Conservation (phyloP, 2,329 filamentous ascomycete genomes). For the Hypoxylon sp. region DNA sequence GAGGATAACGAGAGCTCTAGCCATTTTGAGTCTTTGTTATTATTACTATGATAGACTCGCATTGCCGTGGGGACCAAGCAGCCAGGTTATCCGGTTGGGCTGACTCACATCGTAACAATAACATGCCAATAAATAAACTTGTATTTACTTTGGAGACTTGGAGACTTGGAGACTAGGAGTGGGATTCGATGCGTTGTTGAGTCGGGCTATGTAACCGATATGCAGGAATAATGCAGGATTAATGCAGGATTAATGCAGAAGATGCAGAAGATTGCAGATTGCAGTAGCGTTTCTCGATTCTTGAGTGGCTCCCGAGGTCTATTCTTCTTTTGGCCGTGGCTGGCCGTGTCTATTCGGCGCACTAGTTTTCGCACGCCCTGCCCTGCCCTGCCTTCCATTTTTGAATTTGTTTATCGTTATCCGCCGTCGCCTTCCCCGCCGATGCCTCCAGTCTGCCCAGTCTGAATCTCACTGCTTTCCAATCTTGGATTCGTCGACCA, state of each 20-base stretch:
- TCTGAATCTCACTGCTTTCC: constrained; percentile 28
- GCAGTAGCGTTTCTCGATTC: constrained; percentile 30
- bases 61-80: constrained; percentile 24
- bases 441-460: constrained; percentile 13
- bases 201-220: constrained; percentile 32
- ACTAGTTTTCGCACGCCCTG: constrained; percentile 20
- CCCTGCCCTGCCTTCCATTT: constrained; percentile 24
- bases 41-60: constrained; percentile 28
- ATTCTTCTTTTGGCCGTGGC: constrained; percentile 31
- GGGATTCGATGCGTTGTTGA: constrained; percentile 22
- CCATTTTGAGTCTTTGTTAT: constrained; percentile 2
- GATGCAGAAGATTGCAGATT: constrained; percentile 29
- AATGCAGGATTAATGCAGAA: constrained; percentile 20
- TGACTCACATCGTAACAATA: constrained; percentile 37
- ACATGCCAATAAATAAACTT: constrained; percentile 16
- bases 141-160: constrained; percentile 22
- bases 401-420: constrained; percentile 40
- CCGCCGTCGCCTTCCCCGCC: constrained; percentile 15
- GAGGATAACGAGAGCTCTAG: constrained; percentile 6
- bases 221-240: constrained; percentile 23
- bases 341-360: constrained; percentile 27
- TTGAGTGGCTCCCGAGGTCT: constrained; percentile 14
- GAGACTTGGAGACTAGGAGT: constrained; percentile 18
- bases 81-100: constrained; percentile 31
- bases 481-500: constrained; percentile 27